These are phyloP conservation scores for Rhododendron ferrugineum DNA, from an alignment of 148 eudicot species.

Conservation along the genomic window DNA sequence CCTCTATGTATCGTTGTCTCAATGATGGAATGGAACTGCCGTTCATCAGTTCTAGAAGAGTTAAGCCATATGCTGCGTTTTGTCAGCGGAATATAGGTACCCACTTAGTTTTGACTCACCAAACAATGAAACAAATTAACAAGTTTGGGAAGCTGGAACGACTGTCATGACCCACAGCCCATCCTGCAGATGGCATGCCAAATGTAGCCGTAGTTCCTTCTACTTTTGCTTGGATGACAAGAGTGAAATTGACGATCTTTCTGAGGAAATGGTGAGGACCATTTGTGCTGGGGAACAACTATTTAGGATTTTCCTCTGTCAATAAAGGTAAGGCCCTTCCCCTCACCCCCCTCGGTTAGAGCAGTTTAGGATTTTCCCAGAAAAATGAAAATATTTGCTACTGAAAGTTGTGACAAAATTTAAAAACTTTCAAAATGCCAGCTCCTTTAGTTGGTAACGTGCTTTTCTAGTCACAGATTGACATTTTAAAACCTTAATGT, in stretches of 20 bases:
- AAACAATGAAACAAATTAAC: not conserved
- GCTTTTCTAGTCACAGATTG: not conserved
- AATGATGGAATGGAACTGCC: not conserved
- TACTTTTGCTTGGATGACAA: not conserved
- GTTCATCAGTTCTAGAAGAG: not conserved
- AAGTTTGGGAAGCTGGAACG: not conserved
- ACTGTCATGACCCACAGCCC: not conserved
- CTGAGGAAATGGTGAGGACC: not conserved
- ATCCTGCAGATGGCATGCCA: not conserved
- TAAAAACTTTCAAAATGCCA: not conserved
- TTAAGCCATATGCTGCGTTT: not conserved
- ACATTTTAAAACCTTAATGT: not conserved
- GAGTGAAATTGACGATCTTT: not conserved
- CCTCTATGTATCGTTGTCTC: not conserved
- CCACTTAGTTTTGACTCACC: not conserved
- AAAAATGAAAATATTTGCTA: not conserved
- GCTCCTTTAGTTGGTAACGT: not conserved
- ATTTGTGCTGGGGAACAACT: not conserved
- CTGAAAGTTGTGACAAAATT: not conserved
- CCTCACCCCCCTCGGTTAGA: not conserved
- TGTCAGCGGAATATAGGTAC: not conserved
- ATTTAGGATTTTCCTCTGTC: too few relatives aligned
- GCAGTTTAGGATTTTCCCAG: not conserved
- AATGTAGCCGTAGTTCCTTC: not conserved
- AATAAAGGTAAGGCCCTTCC: not conserved